Evolutionary conservation across 805 yeast species (phyloP), one percentile per base, ranked within the genome.

Genomic region (Kuraishia ogatae): DNA sequence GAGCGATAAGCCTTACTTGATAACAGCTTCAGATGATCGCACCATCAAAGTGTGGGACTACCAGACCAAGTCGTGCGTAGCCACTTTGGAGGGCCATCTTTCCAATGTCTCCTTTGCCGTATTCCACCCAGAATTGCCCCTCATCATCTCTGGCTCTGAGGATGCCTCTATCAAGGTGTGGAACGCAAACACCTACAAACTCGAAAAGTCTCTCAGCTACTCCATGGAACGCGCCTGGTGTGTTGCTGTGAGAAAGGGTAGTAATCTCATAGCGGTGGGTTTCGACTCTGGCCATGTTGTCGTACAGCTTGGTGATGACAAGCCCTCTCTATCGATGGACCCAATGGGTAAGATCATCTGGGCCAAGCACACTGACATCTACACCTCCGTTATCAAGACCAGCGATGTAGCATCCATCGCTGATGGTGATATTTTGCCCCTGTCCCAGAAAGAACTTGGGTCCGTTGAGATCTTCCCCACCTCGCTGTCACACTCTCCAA

Each of bases 191-290:
- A 90, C 98, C 39, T 94, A 93, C 75, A 90, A 89, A 72, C 80
- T 93, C 60, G 98, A 93, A 72, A 91, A 91, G 72, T 84, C 97
- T 7, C 75, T 93, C 58, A 92, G 90, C 72, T 85, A 89, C 67
- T 90, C 97, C 52, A 80, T 93, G 69, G 98, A 94, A 71, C 85
- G 99, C 66, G 94, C 94, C 53, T 94, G 99, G 99, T 92, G 98
- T 78, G 83, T 88, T 54, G 81, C 92, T 43, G 74, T 87, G 50
- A 84, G 84, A 64, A 84, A 84, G 60, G 83, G 83, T 59, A 81
- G 89, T 52, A 90, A 89, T 67, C 75, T 89, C 58, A 78, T 93
- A 59, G 94, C 97, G 15, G 81, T 92, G 57, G 99, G 99, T 62
- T 92, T 89, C 64, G 99, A 94, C 70, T 88, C 92, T 19, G 99